Evolutionary conservation across 805 yeast species (phyloP).

Genomic region (Candida fluviatilis): DNA sequence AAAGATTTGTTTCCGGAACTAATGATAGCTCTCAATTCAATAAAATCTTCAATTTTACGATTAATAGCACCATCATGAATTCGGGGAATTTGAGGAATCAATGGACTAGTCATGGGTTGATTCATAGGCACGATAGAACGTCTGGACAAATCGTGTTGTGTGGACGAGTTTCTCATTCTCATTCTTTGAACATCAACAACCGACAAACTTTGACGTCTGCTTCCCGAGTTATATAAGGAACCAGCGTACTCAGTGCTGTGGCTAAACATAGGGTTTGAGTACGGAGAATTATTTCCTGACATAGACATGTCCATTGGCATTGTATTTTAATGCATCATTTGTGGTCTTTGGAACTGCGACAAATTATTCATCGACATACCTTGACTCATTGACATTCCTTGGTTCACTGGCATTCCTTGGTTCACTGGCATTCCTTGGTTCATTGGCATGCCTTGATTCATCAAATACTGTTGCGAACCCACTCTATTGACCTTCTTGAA

Average conservation of each 20-base stretch:
- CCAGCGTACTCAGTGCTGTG: conserved; percentile 12
- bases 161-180: conserved; percentile 9
- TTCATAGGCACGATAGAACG: neutral
- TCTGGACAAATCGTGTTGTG: neutral
- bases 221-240: conserved; percentile 4
- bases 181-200: conserved; percentile 13
- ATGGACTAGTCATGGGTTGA: conserved; percentile 2
- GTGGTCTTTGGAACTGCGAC: neutral
- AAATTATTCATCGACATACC: neutral
- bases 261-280: conserved; percentile 15
- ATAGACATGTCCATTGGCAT: neutral
- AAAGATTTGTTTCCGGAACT: conserved; percentile 39
- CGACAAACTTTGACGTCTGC: conserved; percentile 16
- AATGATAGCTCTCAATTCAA: conserved; percentile 29
- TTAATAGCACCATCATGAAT: conserved; percentile 22
- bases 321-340: neutral
- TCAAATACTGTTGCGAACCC: neutral
- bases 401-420: neutral
- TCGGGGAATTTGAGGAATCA: conserved; percentile 7
- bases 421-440: neutral
- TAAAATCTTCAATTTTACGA: conserved; percentile 31
- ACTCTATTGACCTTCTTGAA: neutral
- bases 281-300: conserved; percentile 4
- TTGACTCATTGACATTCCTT: neutral
- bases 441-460: neutral